Base-by-base conservation (phyloP, 306 rosid species). In the Malus asiatica region DNA sequence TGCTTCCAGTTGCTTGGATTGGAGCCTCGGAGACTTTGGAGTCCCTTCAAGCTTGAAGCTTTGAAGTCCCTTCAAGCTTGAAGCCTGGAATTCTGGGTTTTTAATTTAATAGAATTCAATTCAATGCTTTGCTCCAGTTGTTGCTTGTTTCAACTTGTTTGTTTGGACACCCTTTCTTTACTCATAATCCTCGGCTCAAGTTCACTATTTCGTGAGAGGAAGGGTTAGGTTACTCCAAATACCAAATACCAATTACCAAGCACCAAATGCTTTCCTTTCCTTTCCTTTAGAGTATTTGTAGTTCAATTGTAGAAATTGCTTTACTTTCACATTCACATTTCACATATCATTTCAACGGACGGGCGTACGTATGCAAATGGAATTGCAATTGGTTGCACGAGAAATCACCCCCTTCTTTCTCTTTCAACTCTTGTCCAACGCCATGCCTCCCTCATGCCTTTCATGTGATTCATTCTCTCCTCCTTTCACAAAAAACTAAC, bases 381-480 rank as follows among this genome's bases (percentile, higher is more conserved):
- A 46, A 46, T 6, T 57, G 23, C 27, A 83, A 76, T n/a, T 73
- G 82, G 79, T 76, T 78, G 83, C 90, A 85, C 87, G 88, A 86
- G 71, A 44, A 29, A 53, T 75, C 79, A 45, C 77, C 68, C 61
- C 48, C 79, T 75, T 75, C 79, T 29, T 78, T 63, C 61, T 46
- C 78, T 75, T 81, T 51, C 68, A 25, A 40, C 68, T 40, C 68
- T 59, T 16, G 4, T 60, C 61, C 83, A 82, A 81, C 81, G 91
- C 82, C 88, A 82, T 75, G 68, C 73, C 83, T 90, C 98, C 55
- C 20, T 48, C 55, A 89, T 68, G 88, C 87, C 62, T 63, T 87
- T 76, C 97, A 74, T 86, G 98, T 92, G 97, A 92, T 77, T 52
- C 74, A 92, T 77, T 52, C 74, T 81, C 78, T 79, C 74, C 44